Percentiles rank a stretch among this genome's conserved stretches.
Evolutionary conservation across 2,329 filamentous ascomycete genomes (phyloP).

Genomic region (Elsinoe arachidis): DNA sequence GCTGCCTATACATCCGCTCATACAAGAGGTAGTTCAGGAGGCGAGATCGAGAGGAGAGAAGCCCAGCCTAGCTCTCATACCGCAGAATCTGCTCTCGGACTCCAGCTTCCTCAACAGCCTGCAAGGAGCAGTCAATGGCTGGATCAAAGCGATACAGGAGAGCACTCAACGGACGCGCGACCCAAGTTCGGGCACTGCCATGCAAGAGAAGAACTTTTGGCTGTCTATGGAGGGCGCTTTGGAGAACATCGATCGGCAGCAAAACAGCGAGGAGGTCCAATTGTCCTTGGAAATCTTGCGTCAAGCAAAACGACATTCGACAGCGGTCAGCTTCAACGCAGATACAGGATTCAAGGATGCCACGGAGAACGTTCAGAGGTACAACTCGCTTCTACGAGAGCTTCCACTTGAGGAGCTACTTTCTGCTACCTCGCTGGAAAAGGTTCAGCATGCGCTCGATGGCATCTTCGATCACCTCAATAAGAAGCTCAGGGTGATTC

Average conservation of each 20-base stretch:
- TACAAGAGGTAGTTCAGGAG: slow-evolving; percentile 76
- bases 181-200: slow-evolving; percentile 66
- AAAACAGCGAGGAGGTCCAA: slow-evolving; percentile 78
- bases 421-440: slow-evolving; percentile 79
- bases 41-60: slow-evolving; percentile 56
- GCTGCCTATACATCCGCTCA: slow-evolving; percentile 76
- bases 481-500: slow-evolving; percentile 93
- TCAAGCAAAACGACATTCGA: slow-evolving; percentile 95
- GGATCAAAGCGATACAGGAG: slow-evolving; percentile 97
- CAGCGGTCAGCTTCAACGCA: slow-evolving; percentile 90
- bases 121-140: slow-evolving; percentile 87
- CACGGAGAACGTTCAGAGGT: slow-evolving; percentile 93
- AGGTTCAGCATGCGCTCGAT: slow-evolving; percentile 78
- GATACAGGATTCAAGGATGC: slow-evolving; percentile 95
- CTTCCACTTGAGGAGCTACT: slow-evolving; percentile 92
- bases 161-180: slow-evolving; percentile 94
- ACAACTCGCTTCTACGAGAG: slow-evolving; percentile 97
- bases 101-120: slow-evolving; percentile 88
- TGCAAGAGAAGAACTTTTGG: slow-evolving; percentile 99
- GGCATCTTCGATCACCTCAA: slow-evolving; percentile 92
- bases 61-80: slow-evolving; percentile 70
- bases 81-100: slow-evolving; percentile 67
- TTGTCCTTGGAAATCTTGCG: slow-evolving; percentile 91
- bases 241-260: slow-evolving; percentile 81
- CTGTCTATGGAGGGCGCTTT: slow-evolving; percentile 90